phyloP scores from a whole-genome alignment of 2,329 filamentous ascomycete species.

The Coniochaeta sp. region DNA sequence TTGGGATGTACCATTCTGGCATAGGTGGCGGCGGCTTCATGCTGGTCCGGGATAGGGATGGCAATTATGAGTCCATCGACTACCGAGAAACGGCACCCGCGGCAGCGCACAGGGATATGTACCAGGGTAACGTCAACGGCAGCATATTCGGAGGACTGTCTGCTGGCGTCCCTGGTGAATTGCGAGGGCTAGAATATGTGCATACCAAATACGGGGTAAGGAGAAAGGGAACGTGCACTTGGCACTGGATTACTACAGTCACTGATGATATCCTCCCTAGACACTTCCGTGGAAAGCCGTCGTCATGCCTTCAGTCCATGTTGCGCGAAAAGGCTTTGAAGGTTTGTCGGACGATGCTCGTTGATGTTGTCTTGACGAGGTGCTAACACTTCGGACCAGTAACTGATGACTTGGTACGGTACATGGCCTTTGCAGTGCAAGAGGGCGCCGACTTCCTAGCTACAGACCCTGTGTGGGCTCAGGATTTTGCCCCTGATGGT shows the following conservation, averaged over 20 bases:
- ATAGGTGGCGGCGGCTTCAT: slow-evolving; percentile 90
- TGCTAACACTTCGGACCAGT: slow-evolving; percentile 32
- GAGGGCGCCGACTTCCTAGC: slow-evolving; percentile 58
- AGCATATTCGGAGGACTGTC: slow-evolving; percentile 69
- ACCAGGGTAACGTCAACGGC: slow-evolving; percentile 56
- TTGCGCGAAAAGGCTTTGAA: slow-evolving; percentile 66
- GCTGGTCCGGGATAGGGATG: slow-evolving; percentile 64
- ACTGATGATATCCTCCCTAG: slow-evolving; percentile 16
- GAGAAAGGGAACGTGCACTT: slow-evolving; percentile 2
- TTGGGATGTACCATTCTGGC: slow-evolving; percentile 72
- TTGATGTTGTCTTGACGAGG: not conserved
- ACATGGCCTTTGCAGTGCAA: slow-evolving; percentile 41
- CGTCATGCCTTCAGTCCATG: slow-evolving; percentile 63
- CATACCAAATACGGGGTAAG: slow-evolving; percentile 62
- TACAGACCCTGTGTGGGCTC: slow-evolving; percentile 70
- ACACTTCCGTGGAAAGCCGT: slow-evolving; percentile 62
- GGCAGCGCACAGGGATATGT: slow-evolving; percentile 81
- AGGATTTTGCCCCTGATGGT: slow-evolving; percentile 82
- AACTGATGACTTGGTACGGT: slow-evolving; percentile 64
- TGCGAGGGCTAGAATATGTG: slow-evolving; percentile 72
- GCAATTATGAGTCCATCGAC: slow-evolving; percentile 80
- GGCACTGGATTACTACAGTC: not conserved
- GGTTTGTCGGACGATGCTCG: slow-evolving; percentile 18
- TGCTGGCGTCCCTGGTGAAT: slow-evolving; percentile 63
- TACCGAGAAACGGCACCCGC: slow-evolving; percentile 84